Base-by-base conservation (phyloP, 371 early-diverging fungal species). In the Lichtheimia corymbifera region DNA sequence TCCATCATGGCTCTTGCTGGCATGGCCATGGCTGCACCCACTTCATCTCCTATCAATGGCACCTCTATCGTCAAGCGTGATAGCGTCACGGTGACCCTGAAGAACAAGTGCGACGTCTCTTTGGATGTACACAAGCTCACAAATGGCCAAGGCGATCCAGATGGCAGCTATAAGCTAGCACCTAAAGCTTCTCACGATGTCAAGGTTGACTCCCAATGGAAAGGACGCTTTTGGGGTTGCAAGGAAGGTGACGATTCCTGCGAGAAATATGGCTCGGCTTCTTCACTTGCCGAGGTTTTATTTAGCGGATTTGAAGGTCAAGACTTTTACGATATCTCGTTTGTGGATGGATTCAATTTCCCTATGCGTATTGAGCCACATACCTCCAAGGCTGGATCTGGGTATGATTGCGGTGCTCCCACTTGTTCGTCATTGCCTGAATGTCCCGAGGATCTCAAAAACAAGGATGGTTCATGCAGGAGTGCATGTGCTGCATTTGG, bases 151-250 rank as follows among this genome's bases (percentile, higher is more conserved):
- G 57, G 65, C 41, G 28, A 47, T 7, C 45, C 18, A 13, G 15
- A n/a, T 12, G 53, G 55, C 24, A 35, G 58, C 12, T 40, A 58
- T 22, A 44, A 62, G 27, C 50, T 76, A 3, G 27, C 59, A 20
- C 42, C 71, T 24, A 66, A 67, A 22, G 18, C 35, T 5, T 68
- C 66, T 9, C 43, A 63, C 44, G 62, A 62, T 7, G 61, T 61
- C 4, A 58, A 55, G 22, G 22, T 71, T 24, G 64, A 66, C 62
- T 49, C 62, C 12, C 59, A 65, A 50, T 78, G 73, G 73, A 59
- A 57, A n/a, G 78, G 75, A 24, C 71, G 78, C 47, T 57, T 74
- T 49, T 78, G 73, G 75, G 75, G 67, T 35, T 68, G 75, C 54
- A 62, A 57, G 43, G 42, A 63, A 13, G 76, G 74, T 45, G 56